A percentile compares a stretch with the other conserved stretches of the same genome.
Conservation (phyloP, 768 basidiomycete genomes). For the Hericium erinaceus region DNA sequence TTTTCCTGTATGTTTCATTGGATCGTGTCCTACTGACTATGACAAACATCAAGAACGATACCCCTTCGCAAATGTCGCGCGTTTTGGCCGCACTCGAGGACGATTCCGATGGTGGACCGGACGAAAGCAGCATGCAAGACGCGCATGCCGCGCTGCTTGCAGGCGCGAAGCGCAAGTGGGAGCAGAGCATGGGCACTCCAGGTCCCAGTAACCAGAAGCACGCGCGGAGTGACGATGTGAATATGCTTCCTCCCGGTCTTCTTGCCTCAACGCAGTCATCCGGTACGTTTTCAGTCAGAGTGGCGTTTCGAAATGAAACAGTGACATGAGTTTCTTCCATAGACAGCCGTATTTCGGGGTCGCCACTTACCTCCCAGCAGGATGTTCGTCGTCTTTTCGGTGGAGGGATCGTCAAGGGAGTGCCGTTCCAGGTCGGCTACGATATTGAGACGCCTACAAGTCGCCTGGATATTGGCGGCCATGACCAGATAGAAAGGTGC, state of each 20-base stretch:
- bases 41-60: too few relatives aligned
- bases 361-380: not conserved
- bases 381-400: not conserved
- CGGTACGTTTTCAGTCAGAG: not conserved
- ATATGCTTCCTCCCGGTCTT: not conserved
- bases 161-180: not conserved
- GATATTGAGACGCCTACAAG: slow-evolving; percentile 40
- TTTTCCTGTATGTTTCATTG: too few relatives aligned
- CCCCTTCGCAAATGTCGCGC: not conserved
- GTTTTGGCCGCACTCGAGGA: not conserved
- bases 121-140: not conserved
- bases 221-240: not conserved
- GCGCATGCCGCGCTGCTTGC: not conserved
- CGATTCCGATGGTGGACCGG: not conserved
- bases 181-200: not conserved
- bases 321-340: too few relatives aligned
- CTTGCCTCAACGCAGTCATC: not conserved
- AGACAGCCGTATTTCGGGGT: not conserved
- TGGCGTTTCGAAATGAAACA: too few relatives aligned
- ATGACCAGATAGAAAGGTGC: slow-evolving; percentile 45
- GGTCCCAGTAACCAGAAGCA: not conserved
- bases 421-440: slow-evolving; percentile 37
- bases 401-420: not conserved
- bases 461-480: slow-evolving; percentile 47
- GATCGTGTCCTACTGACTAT: too few relatives aligned